Base-by-base conservation (phyloP, 192 early-diverging fungal genomes). In the Mortierella alpina region DNA sequence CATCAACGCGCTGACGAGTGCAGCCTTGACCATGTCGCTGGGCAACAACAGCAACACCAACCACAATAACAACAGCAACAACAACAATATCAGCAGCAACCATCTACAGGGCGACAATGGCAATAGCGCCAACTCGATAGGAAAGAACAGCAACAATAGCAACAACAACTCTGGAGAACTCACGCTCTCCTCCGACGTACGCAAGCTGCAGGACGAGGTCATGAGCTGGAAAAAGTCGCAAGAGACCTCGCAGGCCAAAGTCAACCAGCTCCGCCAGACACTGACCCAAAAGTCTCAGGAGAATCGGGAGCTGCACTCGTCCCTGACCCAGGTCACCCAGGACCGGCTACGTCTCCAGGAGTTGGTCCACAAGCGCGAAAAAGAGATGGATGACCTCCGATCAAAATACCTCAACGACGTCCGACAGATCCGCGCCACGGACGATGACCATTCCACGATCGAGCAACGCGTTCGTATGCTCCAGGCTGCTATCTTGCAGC, bases 391-490 rank as follows among this genome's bases (percentile, higher is more conserved):
- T 23, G 77, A 80, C 47, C 40, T 80, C 52, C 58, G 77, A 4
- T 72, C 77, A n/a, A 80, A 80, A 40, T 80, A 80, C 70, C 55
- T 80, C 47, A 80, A 80, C n/a, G 77, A 80, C 46, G 77, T 80
- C 22, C 77, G 77, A n/a, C 77, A 80, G 47, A 83, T 85, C 54
- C 75, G 86, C 31, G 86, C 86, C 42, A 88, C 86, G 1, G 65
- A 74, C 18, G 86, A 88, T 54, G 83, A 84, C 49, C 70, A 83
- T 10, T 65, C 69, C 8, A 84, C 83, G 22, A 84, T 88, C 50
- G 66, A 64, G 22, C 61, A 66, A 22, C 81, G 81, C 11, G 61
- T 88, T 13, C 75, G 72, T 1, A 41, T 77, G 22, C 70, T 88
- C 13, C 82, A 84, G 73, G 59, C 59, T 13, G 64, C 77, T 22